Conservation (phyloP, 2,329 filamentous ascomycete species). For the Ophiostoma sp. region DNA sequence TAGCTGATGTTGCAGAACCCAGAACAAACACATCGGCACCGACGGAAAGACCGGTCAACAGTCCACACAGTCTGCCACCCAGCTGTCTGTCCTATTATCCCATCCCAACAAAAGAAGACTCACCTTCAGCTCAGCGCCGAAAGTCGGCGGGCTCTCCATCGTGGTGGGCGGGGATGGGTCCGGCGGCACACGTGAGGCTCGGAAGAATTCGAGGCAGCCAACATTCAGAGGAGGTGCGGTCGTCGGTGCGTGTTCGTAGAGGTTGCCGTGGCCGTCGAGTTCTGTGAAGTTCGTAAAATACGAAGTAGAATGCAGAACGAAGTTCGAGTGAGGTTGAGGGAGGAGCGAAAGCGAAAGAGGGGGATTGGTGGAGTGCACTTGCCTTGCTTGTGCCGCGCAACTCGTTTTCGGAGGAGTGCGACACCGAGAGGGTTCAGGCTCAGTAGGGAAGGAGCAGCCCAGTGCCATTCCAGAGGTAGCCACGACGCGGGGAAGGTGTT, state of each 20-base stretch:
- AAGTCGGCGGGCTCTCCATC: constrained; percentile 78
- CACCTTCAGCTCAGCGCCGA: constrained; percentile 94
- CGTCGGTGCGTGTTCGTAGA: neutral
- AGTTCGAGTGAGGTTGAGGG: neutral
- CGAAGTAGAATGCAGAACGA: neutral
- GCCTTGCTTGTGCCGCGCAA: constrained; percentile 3
- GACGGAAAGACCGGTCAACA: neutral
- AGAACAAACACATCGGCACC: neutral
- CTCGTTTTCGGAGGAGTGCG: constrained; percentile 15
- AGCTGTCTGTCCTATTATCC: neutral
- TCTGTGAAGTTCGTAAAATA: neutral
- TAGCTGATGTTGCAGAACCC: neutral
- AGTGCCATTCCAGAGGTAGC: neutral
- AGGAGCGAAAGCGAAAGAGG: neutral
- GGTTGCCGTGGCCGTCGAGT: neutral
- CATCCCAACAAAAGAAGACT: constrained; percentile 2
- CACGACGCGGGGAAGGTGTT: neutral
- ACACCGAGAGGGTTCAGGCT: neutral
- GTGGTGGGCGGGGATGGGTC: constrained; percentile 48
- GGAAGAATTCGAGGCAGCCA: constrained; percentile 6
- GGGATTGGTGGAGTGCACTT: neutral
- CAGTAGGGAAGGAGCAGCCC: constrained; percentile 7
- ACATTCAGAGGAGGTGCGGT: neutral
- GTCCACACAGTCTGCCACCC: neutral
- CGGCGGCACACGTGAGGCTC: constrained; percentile 5